phyloP scores from a whole-genome alignment of 768 basidiomycete species.

The Imleria badia region DNA sequence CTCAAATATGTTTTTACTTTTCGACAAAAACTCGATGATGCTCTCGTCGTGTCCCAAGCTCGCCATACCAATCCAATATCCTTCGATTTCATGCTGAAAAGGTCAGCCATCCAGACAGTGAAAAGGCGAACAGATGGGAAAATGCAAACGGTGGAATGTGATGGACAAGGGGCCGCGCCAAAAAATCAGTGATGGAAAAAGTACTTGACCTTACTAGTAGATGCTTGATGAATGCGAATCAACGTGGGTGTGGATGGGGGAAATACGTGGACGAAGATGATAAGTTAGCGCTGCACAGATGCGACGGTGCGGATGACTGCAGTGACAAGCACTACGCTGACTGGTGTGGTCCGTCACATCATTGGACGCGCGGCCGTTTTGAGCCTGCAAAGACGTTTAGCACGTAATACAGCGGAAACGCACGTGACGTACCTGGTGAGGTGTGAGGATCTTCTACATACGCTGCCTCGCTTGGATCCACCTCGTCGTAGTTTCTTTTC shows the following conservation, averaged over 20 bases:
- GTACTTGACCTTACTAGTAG: constrained; percentile 30
- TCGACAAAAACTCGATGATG: neutral
- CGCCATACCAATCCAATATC: constrained; percentile 1
- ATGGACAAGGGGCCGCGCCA: neutral
- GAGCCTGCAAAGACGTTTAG: constrained; percentile 31
- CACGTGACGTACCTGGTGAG: constrained; percentile 45
- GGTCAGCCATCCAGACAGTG: constrained; percentile 27
- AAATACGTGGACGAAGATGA: constrained; percentile 16
- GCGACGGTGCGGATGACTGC: neutral
- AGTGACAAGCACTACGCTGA: neutral
- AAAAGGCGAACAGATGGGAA: neutral
- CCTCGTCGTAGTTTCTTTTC: constrained; percentile 49
- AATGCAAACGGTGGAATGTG: neutral
- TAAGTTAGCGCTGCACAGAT: constrained; percentile 29
- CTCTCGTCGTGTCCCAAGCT: neutral
- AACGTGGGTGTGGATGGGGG: neutral
- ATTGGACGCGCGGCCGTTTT: constrained; percentile 45
- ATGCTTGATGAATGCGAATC: constrained; percentile 12
- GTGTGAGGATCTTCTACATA: constrained; percentile 32
- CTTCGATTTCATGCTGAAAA: constrained; percentile 26
- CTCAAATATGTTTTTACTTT: constrained; percentile 8
- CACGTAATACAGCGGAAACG: neutral
- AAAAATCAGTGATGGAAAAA: constrained; percentile 12
- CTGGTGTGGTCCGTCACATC: constrained; percentile 12
- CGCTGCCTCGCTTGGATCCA: constrained; percentile 43